phyloP scores from a whole-genome alignment of 768 basidiomycete genomes.

The Chiua virens region DNA sequence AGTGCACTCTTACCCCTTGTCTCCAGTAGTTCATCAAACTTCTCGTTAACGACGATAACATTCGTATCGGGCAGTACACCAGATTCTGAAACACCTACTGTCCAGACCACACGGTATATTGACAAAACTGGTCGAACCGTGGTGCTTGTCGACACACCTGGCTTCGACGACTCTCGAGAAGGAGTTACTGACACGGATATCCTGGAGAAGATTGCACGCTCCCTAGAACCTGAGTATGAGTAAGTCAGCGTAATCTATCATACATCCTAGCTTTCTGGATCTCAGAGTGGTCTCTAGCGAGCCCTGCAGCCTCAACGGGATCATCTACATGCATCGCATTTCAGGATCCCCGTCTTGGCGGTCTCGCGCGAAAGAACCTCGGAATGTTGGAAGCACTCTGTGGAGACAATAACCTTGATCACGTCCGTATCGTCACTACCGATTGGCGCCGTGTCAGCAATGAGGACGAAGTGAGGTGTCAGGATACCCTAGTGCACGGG shows the following conservation, averaged over 20 bases:
- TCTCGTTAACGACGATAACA: not conserved
- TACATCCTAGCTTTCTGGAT: no score
- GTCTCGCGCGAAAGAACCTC: no score
- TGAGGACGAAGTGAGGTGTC: no score
- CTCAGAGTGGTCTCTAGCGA: no score
- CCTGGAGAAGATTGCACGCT: slow-evolving; percentile 12
- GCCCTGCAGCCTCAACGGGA: no score
- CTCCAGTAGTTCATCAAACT: slow-evolving; percentile 5
- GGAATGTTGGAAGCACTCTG: no score
- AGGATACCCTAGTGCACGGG: no score
- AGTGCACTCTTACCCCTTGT: not conserved
- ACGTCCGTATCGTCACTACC: no score
- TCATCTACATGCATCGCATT: no score
- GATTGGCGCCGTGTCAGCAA: no score
- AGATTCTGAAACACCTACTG: slow-evolving; percentile 3
- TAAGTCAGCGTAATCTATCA: not conserved
- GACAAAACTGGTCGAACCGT: not conserved
- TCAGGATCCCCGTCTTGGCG: no score
- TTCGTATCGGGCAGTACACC: slow-evolving; percentile 3
- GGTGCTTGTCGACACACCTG: slow-evolving; percentile 19
- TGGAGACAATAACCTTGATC: no score
- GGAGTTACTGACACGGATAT: slow-evolving; percentile 19
- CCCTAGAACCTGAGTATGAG: not conserved
- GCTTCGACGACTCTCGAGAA: slow-evolving; percentile 8
- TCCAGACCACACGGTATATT: not conserved